A percentile compares a stretch with the other conserved stretches of the same genome.
phyloP scores from a whole-genome alignment of 1,139 yeast genomes.

The Hanseniaspora gamundiae region DNA sequence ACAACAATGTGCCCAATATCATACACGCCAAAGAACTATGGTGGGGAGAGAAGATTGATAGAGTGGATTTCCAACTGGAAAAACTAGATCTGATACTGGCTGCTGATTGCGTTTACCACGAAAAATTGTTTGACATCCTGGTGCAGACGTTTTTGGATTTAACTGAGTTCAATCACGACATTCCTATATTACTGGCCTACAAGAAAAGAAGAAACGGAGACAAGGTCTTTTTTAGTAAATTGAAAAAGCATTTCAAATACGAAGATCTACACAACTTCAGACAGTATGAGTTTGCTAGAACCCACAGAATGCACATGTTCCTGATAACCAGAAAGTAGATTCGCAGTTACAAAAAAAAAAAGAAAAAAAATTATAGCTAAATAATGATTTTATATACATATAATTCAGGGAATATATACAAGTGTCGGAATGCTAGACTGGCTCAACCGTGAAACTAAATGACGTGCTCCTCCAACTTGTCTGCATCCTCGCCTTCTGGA shows the following conservation, averaged over 20 bases:
- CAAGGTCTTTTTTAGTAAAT: conserved; percentile 33
- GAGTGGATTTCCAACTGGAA: conserved; percentile 17
- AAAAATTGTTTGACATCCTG: conserved; percentile 38
- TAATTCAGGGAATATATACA: not conserved
- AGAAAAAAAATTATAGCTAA: not conserved
- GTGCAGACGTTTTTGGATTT: conserved; percentile 37
- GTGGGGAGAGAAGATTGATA: conserved; percentile 37
- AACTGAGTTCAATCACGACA: conserved; percentile 21
- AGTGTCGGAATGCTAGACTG: not conserved
- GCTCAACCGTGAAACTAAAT: not conserved
- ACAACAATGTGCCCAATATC: conserved; percentile 27
- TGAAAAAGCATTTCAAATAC: conserved; percentile 28
- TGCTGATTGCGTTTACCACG: conserved; percentile 47
- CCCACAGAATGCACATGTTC: not conserved
- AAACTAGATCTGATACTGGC: conserved; percentile 37
- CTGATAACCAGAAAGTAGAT: not conserved
- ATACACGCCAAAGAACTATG: conserved; percentile 33
- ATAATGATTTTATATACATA: not conserved
- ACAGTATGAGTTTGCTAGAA: conserved; percentile 12
- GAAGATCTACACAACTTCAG: conserved; percentile 28
- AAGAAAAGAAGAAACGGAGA: conserved; percentile 44
- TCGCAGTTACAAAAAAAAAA: not conserved
- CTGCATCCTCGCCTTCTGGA: not conserved
- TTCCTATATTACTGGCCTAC: conserved; percentile 38
- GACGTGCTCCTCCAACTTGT: not conserved